Base-by-base conservation (phyloP, 345 rosid species). In the Adansonia digitata region DNA sequence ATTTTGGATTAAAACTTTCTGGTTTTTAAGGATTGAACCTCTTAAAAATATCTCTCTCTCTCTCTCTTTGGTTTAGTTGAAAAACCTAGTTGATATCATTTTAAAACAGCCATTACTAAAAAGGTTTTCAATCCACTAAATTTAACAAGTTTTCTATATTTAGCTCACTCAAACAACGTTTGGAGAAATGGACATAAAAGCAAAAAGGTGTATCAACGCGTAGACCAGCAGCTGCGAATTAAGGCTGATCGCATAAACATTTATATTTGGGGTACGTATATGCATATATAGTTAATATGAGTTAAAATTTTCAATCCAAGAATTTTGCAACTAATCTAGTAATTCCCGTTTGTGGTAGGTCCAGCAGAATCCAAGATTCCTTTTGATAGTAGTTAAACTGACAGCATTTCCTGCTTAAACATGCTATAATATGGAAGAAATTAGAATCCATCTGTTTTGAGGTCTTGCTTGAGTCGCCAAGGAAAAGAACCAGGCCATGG, bases 191-290 rank as follows among this genome's bases (percentile, higher is more conserved):
- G 35, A 34, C 15, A 43, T 1, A 31, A 15, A 7, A 43, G 42
- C 7, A 34, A 26, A 12, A 59, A 13, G 48, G 48, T 43, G 14
- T 42, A 2, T 42, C 46, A 42, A 10, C 46, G 46, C 46, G 46
- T 63, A 27, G 68, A 63, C 46, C 68, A 37, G 68, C 68, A 9
- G 68, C 6, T n/a, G n/a, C n/a, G n/a, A n/a, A n/a, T n/a, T n/a
- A 42, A 7, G 42, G 13, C 24, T 34, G 43, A 39, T n/a, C 26
- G 37, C n/a, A n/a, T n/a, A n/a, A n/a, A n/a, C n/a, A n/a, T n/a
- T n/a, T n/a, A n/a, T n/a, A n/a, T n/a, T n/a, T n/a, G n/a, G n/a
- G n/a, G n/a, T n/a, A n/a, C n/a, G n/a, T n/a, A n/a, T n/a, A n/a
- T n/a, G n/a, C n/a, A n/a, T 56, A 34, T 3, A 0, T 17, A 34